Conservation (phyloP, 2,329 filamentous ascomycete genomes). For the Grosmannia penicillata region DNA sequence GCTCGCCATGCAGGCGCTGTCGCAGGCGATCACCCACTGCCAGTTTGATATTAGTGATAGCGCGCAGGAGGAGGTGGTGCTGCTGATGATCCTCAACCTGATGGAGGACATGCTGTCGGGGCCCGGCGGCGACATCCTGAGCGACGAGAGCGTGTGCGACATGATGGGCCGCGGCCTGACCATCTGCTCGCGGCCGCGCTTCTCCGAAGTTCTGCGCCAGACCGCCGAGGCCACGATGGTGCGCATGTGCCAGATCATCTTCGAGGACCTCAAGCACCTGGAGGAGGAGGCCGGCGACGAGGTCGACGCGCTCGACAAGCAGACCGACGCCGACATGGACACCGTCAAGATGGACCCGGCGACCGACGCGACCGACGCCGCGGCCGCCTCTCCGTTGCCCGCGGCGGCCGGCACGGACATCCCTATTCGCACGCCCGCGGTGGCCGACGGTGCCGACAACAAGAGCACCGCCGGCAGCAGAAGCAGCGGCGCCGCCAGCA, state of each 20-base stretch:
- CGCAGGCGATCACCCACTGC: slow-evolving; percentile 91
- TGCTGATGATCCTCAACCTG: slow-evolving; percentile 83
- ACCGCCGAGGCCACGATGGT: slow-evolving; percentile 97
- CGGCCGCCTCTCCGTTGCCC: slow-evolving; percentile 1
- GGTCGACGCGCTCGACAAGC: slow-evolving; percentile 48
- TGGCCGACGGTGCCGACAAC: background rate
- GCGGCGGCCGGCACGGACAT: slow-evolving; percentile 10
- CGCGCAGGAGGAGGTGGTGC: slow-evolving; percentile 85
- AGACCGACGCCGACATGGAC: slow-evolving; percentile 54
- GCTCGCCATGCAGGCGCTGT: slow-evolving; percentile 86
- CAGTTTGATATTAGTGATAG: slow-evolving; percentile 95
- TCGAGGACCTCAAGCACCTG: slow-evolving; percentile 78
- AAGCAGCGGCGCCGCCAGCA: background rate
- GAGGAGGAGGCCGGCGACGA: slow-evolving; percentile 61
- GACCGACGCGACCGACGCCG: slow-evolving; percentile 7
- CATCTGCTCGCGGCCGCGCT: slow-evolving; percentile 87
- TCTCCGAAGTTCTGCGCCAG: slow-evolving; percentile 78
- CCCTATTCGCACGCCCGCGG: too few species aligned
- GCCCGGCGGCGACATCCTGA: slow-evolving; percentile 81
- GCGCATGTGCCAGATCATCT: slow-evolving; percentile 97
- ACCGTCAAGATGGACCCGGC: slow-evolving; percentile 69
- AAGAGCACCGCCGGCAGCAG: too few species aligned
- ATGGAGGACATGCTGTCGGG: slow-evolving; percentile 99
- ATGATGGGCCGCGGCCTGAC: slow-evolving; percentile 98
- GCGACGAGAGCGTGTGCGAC: slow-evolving; percentile 94